These are phyloP conservation scores for Phellopilus nigrolimitatus DNA, from an alignment of 1,284 basidiomycete species.

Conservation along the genomic window DNA sequence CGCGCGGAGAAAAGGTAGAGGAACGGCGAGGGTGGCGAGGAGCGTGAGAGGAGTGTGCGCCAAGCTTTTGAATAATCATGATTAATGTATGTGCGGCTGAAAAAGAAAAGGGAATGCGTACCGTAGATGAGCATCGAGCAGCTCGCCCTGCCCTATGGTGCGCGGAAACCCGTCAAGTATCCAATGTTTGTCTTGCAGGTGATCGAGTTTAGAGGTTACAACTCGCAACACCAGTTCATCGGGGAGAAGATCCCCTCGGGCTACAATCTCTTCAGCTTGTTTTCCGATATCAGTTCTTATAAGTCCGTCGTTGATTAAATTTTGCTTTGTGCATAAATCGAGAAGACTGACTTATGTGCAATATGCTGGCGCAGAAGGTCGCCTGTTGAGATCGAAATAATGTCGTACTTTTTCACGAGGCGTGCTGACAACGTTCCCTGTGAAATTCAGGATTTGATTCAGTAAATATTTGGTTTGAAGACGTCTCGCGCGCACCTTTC, in stretches of 20 bases:
- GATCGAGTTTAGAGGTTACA: conserved; percentile 65
- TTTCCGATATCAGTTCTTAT: conserved; percentile 62
- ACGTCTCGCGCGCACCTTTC: conserved; percentile 37
- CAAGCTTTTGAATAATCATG: conserved; percentile 35
- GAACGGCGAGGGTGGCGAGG: conserved; percentile 88
- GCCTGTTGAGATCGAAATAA: conserved; percentile 72
- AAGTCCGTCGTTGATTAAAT: background rate
- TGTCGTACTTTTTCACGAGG: conserved; percentile 72
- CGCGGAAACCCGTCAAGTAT: conserved; percentile 96
- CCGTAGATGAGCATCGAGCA: conserved; percentile 75
- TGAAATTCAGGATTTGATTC: conserved; percentile 1
- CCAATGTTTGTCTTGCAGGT: conserved; percentile 78
- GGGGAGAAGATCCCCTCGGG: conserved; percentile 67
- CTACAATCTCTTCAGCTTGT: conserved; percentile 72
- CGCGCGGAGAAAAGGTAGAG: conserved; percentile 84
- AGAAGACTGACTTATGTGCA: conserved; percentile 45
- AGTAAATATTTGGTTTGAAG: background rate
- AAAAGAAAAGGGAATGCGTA: conserved; percentile 31
- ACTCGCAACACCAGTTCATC: conserved; percentile 77
- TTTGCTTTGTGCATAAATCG: background rate
- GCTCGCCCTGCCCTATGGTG: conserved; percentile 83
- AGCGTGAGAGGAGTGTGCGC: conserved; percentile 69
- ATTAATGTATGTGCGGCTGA: conserved; percentile 9
- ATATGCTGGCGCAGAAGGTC: conserved; percentile 81
- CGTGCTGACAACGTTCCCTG: conserved; percentile 68